Conservation (phyloP, 495 filamentous ascomycete species). For the Neurospora discreta region DNA sequence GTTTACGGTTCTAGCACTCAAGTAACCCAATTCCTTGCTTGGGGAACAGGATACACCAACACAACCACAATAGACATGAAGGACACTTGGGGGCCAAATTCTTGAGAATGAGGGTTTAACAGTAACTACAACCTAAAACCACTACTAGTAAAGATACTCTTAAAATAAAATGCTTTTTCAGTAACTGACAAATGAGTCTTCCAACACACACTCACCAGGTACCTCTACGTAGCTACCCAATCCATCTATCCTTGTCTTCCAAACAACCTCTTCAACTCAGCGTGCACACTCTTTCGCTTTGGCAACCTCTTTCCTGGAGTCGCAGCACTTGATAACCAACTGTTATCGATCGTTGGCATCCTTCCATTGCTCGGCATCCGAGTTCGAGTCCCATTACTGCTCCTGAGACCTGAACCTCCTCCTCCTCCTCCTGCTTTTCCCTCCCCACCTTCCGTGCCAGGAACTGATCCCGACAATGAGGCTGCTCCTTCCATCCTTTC, state of each 20-base stretch:
- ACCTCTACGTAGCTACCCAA: no score
- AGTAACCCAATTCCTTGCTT: no score
- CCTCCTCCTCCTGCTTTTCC: neutral
- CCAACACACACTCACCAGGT: no score
- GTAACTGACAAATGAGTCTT: no score
- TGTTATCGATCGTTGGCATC: neutral
- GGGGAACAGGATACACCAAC: no score
- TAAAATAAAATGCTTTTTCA: no score
- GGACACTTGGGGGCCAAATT: no score
- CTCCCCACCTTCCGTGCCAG: neutral
- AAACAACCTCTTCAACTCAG: slow-evolving; percentile 28
- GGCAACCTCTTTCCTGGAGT: neutral
- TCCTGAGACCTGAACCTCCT: neutral
- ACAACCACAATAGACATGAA: no score
- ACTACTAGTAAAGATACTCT: no score
- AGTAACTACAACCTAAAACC: no score
- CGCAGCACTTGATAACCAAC: neutral
- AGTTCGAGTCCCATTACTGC: neutral
- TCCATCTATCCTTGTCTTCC: neutral
- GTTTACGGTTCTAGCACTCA: no score
- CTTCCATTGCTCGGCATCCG: neutral
- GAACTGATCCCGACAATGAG: neutral
- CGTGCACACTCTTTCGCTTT: slow-evolving; percentile 17
- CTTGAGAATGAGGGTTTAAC: no score
- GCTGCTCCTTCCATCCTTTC: neutral